phyloP scores from a whole-genome alignment of 306 rosid genomes.

The Benincasa hispida region DNA sequence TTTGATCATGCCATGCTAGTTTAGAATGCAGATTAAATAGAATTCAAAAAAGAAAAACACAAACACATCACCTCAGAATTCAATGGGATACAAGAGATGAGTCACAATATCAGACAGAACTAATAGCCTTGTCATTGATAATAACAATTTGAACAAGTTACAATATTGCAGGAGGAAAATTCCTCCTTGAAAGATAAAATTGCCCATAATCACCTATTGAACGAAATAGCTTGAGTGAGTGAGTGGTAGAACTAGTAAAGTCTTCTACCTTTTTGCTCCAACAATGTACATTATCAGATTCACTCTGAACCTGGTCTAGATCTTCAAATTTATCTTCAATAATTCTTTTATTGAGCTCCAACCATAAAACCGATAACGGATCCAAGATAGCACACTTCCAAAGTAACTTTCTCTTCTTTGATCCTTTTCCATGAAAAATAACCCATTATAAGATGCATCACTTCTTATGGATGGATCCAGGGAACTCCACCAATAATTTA shows the following conservation, averaged over 20 bases:
- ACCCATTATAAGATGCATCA: conserved; percentile 6
- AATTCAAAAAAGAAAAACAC: not conserved
- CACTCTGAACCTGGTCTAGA: not conserved
- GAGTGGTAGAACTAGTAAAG: conserved; percentile 2
- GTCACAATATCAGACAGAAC: not conserved
- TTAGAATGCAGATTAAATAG: not conserved
- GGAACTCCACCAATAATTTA: not conserved
- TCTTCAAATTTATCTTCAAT: conserved; percentile 8
- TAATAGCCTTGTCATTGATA: not conserved
- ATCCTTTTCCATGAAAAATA: conserved; percentile 4
- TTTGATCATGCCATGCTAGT: not conserved
- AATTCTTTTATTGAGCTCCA: conserved; percentile 4
- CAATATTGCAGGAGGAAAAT: not conserved
- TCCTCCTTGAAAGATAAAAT: not conserved
- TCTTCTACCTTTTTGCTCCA: not conserved
- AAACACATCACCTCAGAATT: not conserved
- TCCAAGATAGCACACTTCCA: conserved; percentile 10
- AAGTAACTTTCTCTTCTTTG: conserved; percentile 4
- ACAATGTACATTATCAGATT: not conserved
- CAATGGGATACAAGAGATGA: not conserved
- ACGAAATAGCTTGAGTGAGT: not conserved
- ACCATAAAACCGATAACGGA: conserved; percentile 4
- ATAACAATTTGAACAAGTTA: not conserved
- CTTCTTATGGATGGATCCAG: not conserved
- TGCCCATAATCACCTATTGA: not conserved